These are phyloP conservation scores for Neofusicoccum sp. DNA, from an alignment of 2,329 filamentous ascomycete species.

Conservation along the genomic window DNA sequence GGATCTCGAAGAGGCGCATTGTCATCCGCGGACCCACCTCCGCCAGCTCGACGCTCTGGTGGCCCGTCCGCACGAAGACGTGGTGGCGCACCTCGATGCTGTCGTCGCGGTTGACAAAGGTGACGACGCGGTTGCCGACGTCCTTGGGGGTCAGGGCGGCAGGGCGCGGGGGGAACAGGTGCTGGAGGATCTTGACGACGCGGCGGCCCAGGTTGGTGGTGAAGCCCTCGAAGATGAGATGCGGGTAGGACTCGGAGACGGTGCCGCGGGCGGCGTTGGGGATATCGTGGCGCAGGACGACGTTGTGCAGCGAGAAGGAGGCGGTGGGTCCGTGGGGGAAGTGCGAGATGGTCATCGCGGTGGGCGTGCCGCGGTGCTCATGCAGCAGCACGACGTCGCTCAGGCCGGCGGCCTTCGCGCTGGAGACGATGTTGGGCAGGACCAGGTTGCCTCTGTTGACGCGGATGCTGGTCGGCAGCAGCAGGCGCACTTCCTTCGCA, in stretches of 20 bases:
- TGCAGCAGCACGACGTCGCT: constrained; percentile 81
- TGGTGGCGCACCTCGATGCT: constrained; percentile 88
- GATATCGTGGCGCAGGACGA: constrained; percentile 89
- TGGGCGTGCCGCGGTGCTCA: constrained; percentile 90
- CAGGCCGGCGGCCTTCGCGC: constrained; percentile 77
- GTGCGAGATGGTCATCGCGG: constrained; percentile 83
- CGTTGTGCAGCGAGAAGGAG: constrained; percentile 88
- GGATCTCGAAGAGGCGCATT: constrained; percentile 94
- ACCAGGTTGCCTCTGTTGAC: constrained; percentile 91
- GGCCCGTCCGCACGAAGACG: constrained; percentile 91
- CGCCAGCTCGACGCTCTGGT: constrained; percentile 83
- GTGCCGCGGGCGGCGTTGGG: constrained; percentile 85
- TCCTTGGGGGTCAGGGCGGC: constrained; percentile 63
- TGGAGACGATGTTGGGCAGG: constrained; percentile 79
- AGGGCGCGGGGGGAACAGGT: constrained; percentile 90
- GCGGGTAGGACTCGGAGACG: constrained; percentile 89
- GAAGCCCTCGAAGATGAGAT: constrained; percentile 95
- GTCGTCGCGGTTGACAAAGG: constrained; percentile 88
- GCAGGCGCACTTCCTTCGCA: constrained; percentile 84
- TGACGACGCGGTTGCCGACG: constrained; percentile 85
- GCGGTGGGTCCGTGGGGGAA: constrained; percentile 87
- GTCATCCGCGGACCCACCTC: constrained; percentile 95
- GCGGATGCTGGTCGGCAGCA: constrained; percentile 82
- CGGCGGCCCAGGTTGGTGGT: constrained; percentile 76
- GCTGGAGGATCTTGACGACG: constrained; percentile 88